phyloP scores from a whole-genome alignment of 306 rosid species.

The Medicago lupulina region DNA sequence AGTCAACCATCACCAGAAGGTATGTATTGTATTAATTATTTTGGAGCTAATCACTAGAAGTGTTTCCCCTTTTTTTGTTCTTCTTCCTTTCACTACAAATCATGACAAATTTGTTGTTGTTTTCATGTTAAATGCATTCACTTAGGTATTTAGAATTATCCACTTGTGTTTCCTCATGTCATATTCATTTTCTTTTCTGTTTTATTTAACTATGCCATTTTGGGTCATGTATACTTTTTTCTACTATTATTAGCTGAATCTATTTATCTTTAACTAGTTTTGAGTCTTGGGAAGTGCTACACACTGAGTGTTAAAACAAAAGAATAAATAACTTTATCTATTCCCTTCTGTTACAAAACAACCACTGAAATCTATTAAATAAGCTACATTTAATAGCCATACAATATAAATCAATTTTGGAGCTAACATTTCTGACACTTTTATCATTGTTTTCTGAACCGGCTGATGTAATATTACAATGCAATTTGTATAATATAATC shows the following conservation, averaged over 20 bases:
- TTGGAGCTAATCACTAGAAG: slow-evolving; percentile 32
- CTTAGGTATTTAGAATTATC: slow-evolving; percentile 1
- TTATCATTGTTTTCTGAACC: slow-evolving; percentile 27
- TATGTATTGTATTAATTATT: slow-evolving; percentile 42
- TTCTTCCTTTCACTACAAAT: slow-evolving; percentile 15
- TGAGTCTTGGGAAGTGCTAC: slow-evolving; percentile 10
- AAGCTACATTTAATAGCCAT: neutral
- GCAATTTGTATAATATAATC: slow-evolving; percentile 26
- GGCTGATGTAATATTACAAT: slow-evolving; percentile 2
- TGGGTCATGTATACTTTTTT: slow-evolving; percentile 23
- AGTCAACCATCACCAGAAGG: slow-evolving; percentile 62
- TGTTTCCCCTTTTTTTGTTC: slow-evolving; percentile 9
- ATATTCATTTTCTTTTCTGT: slow-evolving; percentile 1
- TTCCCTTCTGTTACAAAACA: slow-evolving; percentile 2
- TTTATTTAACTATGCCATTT: slow-evolving; percentile 33
- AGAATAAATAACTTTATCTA: slow-evolving; percentile 22
- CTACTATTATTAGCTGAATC: slow-evolving; percentile 15
- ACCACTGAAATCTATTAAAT: slow-evolving; percentile 24
- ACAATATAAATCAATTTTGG: neutral
- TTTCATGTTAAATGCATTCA: slow-evolving; percentile 21
- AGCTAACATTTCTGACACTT: neutral
- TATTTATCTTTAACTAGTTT: slow-evolving; percentile 34
- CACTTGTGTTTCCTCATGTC: slow-evolving; percentile 16
- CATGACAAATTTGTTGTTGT: slow-evolving; percentile 19
- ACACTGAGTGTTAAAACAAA: slow-evolving; percentile 27